Percentiles rank a stretch among this genome's conserved stretches.
phyloP scores from a whole-genome alignment of 768 basidiomycete species.

The Pulveroboletus ravenelii region DNA sequence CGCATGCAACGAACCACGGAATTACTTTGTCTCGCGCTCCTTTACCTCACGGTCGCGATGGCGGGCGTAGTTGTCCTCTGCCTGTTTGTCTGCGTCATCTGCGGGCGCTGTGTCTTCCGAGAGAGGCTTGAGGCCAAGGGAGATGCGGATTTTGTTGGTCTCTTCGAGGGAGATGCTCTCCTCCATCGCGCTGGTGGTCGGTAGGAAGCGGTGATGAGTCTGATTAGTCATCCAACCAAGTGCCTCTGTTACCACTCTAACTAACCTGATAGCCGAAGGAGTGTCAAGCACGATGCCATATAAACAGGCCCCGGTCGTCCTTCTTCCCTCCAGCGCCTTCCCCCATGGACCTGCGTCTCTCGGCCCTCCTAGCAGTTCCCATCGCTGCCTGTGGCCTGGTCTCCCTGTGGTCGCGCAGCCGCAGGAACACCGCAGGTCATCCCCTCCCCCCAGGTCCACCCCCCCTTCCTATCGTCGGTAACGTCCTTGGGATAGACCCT shows the following conservation, averaged over 20 bases:
- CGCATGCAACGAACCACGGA: constrained; percentile 23
- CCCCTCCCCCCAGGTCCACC: constrained; percentile 50
- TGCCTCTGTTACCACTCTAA: no score
- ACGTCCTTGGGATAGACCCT: constrained; percentile 24
- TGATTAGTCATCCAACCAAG: constrained; percentile 11
- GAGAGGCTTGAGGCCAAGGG: constrained; percentile 89
- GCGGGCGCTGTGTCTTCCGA: constrained; percentile 71
- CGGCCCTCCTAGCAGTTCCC: constrained; percentile 7
- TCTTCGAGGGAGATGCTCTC: constrained; percentile 89
- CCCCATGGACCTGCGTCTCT: constrained; percentile 11
- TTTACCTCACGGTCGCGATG: constrained; percentile 64
- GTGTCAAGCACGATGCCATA: neutral
- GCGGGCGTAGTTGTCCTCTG: constrained; percentile 82
- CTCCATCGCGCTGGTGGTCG: constrained; percentile 54
- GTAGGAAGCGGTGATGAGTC: neutral
- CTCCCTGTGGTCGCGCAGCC: constrained; percentile 4
- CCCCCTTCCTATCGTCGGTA: constrained; percentile 36
- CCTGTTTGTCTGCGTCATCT: constrained; percentile 75
- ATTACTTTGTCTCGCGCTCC: constrained; percentile 74
- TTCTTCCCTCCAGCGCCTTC: neutral
- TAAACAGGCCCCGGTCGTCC: neutral
- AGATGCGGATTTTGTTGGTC: constrained; percentile 94
- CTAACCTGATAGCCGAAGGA: neutral
- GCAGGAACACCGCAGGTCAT: neutral
- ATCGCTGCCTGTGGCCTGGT: constrained; percentile 5